Conservation (phyloP, 768 basidiomycete genomes). For the Leccinum boreale region DNA sequence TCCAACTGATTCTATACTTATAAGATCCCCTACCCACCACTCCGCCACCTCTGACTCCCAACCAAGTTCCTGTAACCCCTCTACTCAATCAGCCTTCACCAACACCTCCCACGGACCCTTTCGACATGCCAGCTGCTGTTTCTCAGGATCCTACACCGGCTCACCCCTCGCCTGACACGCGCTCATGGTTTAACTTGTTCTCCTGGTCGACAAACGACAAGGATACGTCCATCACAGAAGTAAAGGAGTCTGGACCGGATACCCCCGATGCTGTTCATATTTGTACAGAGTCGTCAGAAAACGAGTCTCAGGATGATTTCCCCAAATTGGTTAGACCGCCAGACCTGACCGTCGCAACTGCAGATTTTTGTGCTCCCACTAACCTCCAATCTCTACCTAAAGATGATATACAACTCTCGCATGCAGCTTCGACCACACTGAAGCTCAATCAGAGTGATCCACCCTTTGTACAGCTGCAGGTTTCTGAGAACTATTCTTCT, state of each 20-base stretch:
- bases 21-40: slow-evolving; percentile 1
- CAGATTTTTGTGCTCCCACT: not conserved
- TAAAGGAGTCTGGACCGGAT: slow-evolving; percentile 10
- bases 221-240: slow-evolving; percentile 15
- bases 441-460: slow-evolving; percentile 2
- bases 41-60: not conserved
- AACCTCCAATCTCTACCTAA: not conserved
- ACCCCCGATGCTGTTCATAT: not conserved
- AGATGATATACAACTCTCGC: not conserved
- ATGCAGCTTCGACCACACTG: not conserved
- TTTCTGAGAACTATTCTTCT: slow-evolving; percentile 15
- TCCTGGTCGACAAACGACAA: slow-evolving; percentile 29
- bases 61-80: not conserved
- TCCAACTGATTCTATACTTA: not conserved
- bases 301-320: not conserved
- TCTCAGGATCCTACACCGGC: not conserved
- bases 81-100: not conserved
- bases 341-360: not conserved
- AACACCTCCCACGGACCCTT: not conserved
- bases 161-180: not conserved
- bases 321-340: not conserved
- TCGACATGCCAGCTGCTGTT: not conserved
- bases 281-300: not conserved
- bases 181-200: slow-evolving; percentile 36
- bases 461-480: slow-evolving; percentile 24